Evolutionary conservation across 2,329 filamentous ascomycete genomes (phyloP).

Genomic region (Fusarium tanahbumbuense): DNA sequence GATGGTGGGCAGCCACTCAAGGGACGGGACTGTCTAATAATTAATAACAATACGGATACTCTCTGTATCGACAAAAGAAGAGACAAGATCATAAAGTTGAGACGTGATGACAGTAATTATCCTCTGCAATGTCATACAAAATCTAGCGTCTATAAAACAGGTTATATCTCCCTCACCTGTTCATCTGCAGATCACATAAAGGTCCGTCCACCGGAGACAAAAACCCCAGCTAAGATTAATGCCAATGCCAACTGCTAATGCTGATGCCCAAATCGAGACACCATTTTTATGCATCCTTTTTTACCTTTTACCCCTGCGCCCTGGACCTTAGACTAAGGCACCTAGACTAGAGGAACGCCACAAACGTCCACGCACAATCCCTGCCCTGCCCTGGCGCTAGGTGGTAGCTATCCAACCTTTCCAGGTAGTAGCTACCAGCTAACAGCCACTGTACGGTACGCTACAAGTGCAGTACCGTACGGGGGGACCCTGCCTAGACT

Average conservation of each 20-base stretch:
- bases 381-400: constrained; percentile 10
- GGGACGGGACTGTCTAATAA: not conserved
- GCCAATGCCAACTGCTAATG: constrained; percentile 6
- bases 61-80: not conserved
- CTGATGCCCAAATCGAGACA: constrained; percentile 9
- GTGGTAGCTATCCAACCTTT: constrained; percentile 1
- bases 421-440: not conserved
- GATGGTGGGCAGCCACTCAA: constrained; percentile 12
- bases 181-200: constrained; percentile 23
- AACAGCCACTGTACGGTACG: not conserved
- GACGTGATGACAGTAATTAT: not conserved
- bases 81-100: not conserved
- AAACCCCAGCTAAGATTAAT: not conserved
- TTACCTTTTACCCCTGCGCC: constrained; percentile 26
- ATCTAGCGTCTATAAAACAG: constrained; percentile 11
- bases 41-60: not conserved
- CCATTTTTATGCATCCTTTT: constrained; percentile 22
- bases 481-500: not conserved
- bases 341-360: constrained; percentile 17
- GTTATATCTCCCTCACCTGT: constrained; percentile 1
- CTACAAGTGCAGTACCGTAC: constrained; percentile 1
- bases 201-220: constrained; percentile 33
- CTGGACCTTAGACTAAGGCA: not conserved
- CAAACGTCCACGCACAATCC: constrained; percentile 26
- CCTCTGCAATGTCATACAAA: not conserved